A percentile compares a stretch with the other conserved stretches of the same genome.
These are phyloP conservation scores for Ustilago shanxiensis DNA, from an alignment of 1,284 basidiomycete genomes.

Conservation along the genomic window DNA sequence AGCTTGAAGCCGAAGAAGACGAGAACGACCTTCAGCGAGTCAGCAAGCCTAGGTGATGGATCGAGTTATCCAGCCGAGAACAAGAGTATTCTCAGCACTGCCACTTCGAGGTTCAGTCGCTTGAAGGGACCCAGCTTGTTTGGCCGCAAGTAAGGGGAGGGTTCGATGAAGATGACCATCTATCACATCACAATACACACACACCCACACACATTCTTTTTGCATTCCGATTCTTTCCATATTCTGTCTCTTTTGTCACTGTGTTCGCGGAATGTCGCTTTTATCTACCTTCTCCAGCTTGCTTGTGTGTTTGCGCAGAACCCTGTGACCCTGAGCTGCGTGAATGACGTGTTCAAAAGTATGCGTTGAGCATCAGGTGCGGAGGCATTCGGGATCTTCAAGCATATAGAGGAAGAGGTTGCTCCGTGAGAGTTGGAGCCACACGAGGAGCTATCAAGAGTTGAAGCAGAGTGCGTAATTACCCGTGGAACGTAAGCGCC, in stretches of 20 bases:
- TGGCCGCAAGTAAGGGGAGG: conserved; percentile 27
- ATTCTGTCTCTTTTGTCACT: background rate
- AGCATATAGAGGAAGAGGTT: too few relatives aligned
- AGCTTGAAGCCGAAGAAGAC: conserved; percentile 29
- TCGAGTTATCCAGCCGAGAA: conserved; percentile 32
- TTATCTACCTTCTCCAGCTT: too few relatives aligned
- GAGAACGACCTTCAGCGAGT: conserved; percentile 31
- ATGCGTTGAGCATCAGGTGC: conserved; percentile 4
- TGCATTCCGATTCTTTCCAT: background rate
- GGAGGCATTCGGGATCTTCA: background rate
- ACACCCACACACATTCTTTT: background rate
- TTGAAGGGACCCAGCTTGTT: conserved; percentile 32
- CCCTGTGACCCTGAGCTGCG: too few relatives aligned
- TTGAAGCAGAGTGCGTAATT: conserved; percentile 20
- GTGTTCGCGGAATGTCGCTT: too few relatives aligned
- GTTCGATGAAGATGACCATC: background rate
- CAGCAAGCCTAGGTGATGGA: conserved; percentile 14
- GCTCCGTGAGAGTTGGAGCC: too few relatives aligned
- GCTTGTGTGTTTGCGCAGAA: too few relatives aligned
- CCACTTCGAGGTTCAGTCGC: conserved; percentile 22
- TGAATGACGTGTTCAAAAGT: background rate
- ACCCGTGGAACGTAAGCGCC: conserved; percentile 7
- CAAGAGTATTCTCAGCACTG: conserved; percentile 34
- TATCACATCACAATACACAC: background rate
- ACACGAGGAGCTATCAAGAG: too few relatives aligned